phyloP scores from a whole-genome alignment of 1,284 basidiomycete genomes.

The Trametes polyzona region DNA sequence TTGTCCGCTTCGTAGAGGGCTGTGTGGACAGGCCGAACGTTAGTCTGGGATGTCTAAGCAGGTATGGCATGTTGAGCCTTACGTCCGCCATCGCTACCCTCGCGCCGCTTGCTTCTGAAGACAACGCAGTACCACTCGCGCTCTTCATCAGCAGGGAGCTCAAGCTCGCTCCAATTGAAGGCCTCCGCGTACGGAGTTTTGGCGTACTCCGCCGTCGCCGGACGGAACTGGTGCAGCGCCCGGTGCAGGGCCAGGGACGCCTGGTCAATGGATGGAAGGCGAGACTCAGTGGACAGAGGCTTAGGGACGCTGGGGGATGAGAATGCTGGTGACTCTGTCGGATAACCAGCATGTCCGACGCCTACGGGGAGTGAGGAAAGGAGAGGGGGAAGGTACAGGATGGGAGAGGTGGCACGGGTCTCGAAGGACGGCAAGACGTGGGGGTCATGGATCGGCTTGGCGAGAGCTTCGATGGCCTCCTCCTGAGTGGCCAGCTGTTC shows the following conservation, averaged over 20 bases:
- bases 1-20: slow-evolving; percentile 86
- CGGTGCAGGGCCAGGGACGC: slow-evolving; percentile 85
- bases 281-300: slow-evolving; percentile 65
- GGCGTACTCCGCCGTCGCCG: slow-evolving; percentile 67
- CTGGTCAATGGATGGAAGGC: slow-evolving; percentile 81
- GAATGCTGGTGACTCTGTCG: slow-evolving; percentile 27
- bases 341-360: slow-evolving; percentile 25
- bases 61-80: slow-evolving; percentile 37
- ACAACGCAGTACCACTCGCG: slow-evolving; percentile 91
- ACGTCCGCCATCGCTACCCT: slow-evolving; percentile 71
- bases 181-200: slow-evolving; percentile 65
- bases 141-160: slow-evolving; percentile 67
- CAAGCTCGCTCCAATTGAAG: slow-evolving; percentile 87
- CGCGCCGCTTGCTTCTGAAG: slow-evolving; percentile 80
- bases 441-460: slow-evolving; percentile 45
- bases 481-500: slow-evolving; percentile 12
- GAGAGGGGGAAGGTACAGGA: slow-evolving; percentile 81
- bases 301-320: slow-evolving; percentile 41
- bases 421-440: slow-evolving; percentile 64
- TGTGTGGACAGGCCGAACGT: slow-evolving; percentile 33
- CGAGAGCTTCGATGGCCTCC: slow-evolving; percentile 1
- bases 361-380: slow-evolving; percentile 68
- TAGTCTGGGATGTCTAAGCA: background rate
- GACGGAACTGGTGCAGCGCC: slow-evolving; percentile 79
- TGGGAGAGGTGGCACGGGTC: slow-evolving; percentile 45